phyloP scores from a whole-genome alignment of 371 early-diverging fungal species.

The Blastocladiella emersonii region DNA sequence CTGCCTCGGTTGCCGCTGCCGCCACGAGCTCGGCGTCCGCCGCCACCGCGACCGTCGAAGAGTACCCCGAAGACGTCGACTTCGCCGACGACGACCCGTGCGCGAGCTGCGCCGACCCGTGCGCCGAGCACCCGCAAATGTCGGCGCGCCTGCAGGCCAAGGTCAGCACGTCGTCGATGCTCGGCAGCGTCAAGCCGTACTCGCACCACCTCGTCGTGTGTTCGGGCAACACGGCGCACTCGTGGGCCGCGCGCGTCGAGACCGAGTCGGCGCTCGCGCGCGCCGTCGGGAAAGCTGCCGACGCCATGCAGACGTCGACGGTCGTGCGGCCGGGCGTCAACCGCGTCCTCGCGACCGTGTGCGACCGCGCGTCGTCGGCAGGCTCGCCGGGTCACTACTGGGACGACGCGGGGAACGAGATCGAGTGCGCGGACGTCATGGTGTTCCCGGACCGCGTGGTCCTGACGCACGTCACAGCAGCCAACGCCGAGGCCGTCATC shows the following conservation, averaged over 20 bases:
- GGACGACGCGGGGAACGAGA: not conserved
- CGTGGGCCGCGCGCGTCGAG: not conserved
- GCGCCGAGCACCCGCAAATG: not conserved
- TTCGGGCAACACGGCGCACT: not conserved
- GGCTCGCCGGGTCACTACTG: not conserved
- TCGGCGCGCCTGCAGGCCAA: not conserved
- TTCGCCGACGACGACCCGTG: not conserved
- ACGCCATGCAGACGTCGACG: no score
- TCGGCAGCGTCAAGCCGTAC: not conserved
- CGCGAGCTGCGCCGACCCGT: not conserved
- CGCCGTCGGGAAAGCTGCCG: no score
- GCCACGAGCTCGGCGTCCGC: not conserved
- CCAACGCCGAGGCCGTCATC: not conserved
- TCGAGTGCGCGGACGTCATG: not conserved
- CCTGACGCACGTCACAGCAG: not conserved
- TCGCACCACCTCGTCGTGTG: not conserved
- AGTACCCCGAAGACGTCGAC: not conserved
- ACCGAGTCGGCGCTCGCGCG: not conserved
- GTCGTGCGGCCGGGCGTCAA: no score
- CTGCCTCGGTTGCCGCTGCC: no score
- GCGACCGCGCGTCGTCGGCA: not conserved
- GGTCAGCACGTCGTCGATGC: not conserved
- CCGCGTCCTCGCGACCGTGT: not conserved
- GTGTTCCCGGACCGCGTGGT: not conserved
- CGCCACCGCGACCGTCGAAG: no score